Evolutionary conservation across 179 eudicot species (phyloP).

Genomic region (Silene noctiflora): DNA sequence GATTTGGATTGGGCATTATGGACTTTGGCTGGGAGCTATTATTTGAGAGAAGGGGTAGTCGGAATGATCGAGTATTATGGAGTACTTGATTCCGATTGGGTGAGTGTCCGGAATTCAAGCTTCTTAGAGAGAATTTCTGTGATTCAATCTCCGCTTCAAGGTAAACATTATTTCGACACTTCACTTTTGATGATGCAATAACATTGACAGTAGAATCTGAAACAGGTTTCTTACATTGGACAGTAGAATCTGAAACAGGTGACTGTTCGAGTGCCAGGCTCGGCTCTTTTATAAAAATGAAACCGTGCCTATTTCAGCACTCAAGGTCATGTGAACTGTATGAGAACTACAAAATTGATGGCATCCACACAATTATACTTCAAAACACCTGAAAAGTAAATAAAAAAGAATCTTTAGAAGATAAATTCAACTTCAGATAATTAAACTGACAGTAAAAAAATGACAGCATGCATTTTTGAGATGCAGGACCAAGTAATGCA

Average conservation of each 20-base stretch:
- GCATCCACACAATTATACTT: too few species aligned
- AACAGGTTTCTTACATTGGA: too few species aligned
- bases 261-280: not conserved
- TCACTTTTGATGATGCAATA: not conserved
- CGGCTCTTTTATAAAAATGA: not conserved
- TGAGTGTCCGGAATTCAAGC: slow-evolving; percentile 43
- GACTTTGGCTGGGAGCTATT: slow-evolving; percentile 77
- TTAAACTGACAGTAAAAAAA: not conserved
- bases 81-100: slow-evolving; percentile 51
- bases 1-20: slow-evolving; percentile 52
- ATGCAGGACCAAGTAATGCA: slow-evolving; percentile 62
- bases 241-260: too few species aligned
- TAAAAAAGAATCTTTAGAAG: not conserved
- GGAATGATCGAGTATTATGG: slow-evolving; percentile 68
- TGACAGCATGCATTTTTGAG: slow-evolving; percentile 15
- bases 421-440: too few species aligned
- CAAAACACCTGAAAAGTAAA: not conserved
- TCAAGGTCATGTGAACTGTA: too few species aligned
- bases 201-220: not conserved
- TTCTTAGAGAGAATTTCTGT: slow-evolving; percentile 52
- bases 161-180: slow-evolving; percentile 29
- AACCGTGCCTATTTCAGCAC: too few species aligned
- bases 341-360: not conserved
- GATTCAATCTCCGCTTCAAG: slow-evolving; percentile 63
- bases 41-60: slow-evolving; percentile 50